Evolutionary conservation across 2,329 filamentous ascomycete genomes (phyloP).

Genomic region (Stachybotrys echinatus): DNA sequence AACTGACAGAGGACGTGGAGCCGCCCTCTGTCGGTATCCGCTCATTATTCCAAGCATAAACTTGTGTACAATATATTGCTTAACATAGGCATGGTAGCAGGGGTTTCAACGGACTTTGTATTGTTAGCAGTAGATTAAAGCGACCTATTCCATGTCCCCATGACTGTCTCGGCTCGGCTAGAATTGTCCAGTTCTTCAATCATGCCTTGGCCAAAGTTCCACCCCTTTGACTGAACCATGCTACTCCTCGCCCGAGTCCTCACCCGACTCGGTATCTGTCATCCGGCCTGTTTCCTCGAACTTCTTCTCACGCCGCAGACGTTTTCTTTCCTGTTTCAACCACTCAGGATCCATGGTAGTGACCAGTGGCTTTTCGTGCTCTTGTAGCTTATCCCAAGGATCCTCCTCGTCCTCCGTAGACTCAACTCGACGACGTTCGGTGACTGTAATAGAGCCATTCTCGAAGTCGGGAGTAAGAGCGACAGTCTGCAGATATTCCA

Average conservation of each 20-base stretch:
- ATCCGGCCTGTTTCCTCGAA: slow-evolving; percentile 21
- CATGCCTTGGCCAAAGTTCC: no score
- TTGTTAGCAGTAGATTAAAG: not conserved
- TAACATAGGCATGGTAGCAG: not conserved
- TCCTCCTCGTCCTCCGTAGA: slow-evolving; percentile 15
- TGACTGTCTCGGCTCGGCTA: no score
- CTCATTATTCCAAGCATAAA: slow-evolving; percentile 36
- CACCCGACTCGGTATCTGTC: slow-evolving; percentile 16
- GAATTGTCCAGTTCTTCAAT: no score
- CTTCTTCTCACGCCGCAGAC: slow-evolving; percentile 17
- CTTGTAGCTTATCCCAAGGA: slow-evolving; percentile 23
- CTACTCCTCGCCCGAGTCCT: slow-evolving; percentile 9
- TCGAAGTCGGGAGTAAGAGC: slow-evolving; percentile 31
- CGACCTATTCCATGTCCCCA: no score
- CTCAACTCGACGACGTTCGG: slow-evolving; percentile 12
- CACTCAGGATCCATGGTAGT: slow-evolving; percentile 8
- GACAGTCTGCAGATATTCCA: slow-evolving; percentile 58
- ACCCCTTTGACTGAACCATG: no score
- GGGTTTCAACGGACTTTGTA: not conserved
- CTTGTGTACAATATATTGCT: not conserved
- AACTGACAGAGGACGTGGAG: slow-evolving; percentile 45
- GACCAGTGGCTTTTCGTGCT: slow-evolving; percentile 22
- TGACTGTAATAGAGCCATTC: slow-evolving; percentile 32
- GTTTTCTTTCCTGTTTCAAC: slow-evolving; percentile 17
- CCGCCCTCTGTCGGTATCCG: slow-evolving; percentile 26